phyloP scores from a whole-genome alignment of 345 rosid species.

The Euphorbia peplus region DNA sequence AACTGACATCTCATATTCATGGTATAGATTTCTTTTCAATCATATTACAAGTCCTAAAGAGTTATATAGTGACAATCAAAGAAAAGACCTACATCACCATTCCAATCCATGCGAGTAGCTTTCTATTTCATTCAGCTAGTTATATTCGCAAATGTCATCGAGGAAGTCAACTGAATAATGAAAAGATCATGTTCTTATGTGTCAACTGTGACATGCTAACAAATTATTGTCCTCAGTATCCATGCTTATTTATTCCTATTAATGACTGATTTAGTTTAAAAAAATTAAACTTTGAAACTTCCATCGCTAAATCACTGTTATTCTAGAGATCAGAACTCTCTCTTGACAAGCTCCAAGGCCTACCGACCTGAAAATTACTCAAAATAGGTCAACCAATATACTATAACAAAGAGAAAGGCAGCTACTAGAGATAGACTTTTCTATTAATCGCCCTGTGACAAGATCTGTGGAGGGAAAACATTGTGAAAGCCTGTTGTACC shows the following conservation, averaged over 20 bases:
- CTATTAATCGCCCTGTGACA: too few species aligned
- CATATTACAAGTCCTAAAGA: not conserved
- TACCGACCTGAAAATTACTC: too few species aligned
- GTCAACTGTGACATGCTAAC: not conserved
- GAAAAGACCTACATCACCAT: not conserved
- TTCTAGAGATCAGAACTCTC: too few species aligned
- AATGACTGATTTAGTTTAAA: too few species aligned
- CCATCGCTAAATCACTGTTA: too few species aligned
- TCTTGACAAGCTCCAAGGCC: too few species aligned
- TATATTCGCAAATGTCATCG: not conserved
- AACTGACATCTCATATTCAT: not conserved
- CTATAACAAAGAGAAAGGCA: too few species aligned
- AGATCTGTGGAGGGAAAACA: too few species aligned
- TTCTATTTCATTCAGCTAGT: not conserved
- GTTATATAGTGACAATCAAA: not conserved
- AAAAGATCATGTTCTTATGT: not conserved
- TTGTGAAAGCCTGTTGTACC: not conserved
- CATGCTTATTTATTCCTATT: too few species aligned
- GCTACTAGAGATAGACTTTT: too few species aligned
- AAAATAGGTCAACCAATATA: too few species aligned
- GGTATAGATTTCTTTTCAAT: not conserved
- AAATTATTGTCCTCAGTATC: conserved; percentile 1
- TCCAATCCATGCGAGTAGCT: not conserved
- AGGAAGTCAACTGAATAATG: not conserved
- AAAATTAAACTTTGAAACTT: too few species aligned